Evolutionary conservation across 441 rosid species (phyloP), one percentile per base, ranked within the genome.

Genomic region (Populus hybrid): DNA sequence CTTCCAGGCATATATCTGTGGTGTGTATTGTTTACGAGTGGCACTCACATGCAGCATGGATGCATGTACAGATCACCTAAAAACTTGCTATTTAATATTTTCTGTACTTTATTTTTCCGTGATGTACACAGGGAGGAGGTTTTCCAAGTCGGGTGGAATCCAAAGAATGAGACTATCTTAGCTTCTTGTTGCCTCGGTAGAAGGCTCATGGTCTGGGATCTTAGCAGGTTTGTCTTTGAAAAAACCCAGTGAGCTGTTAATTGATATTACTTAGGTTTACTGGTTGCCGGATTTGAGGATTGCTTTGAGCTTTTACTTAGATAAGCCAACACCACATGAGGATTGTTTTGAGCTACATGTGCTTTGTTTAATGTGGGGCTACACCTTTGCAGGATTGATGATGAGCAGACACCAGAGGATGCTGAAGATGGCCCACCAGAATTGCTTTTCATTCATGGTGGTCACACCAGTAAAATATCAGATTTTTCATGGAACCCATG

Each of bases 141-240:
- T 76, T 95, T 92, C 88, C 99, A 93, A 86, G 97, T 93, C 77
- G 98, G 98, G 36, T 93, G 98, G 99, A 93, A 88, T 81, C 97
- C 98, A 0, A 93, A 92, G 86, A 92, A 95, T 65, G 97, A 95
- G 85, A 93, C 99, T 0, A 91, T 95, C 73, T 87, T 95, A 84
- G 98, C 99, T 63, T 95, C 98, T 71, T 93, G 97, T 77, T 94
- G 98, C 84, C 95, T 91, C 67, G 99, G 98, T 76, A 89, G 99
- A 87, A 90, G 99, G 89, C 94, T 95, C 66, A 92, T 92, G 97
- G 97, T 93, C 80, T 95, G 99, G 99, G 99, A 95, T 83, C 97
- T 95, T 75, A 93, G 97, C 95, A 95, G 99, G 99, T 93, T 73
- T 38, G 85, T 77, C 73, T 35, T 72, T 71, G 24, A 70, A 53